These are phyloP conservation scores for Cenchrus fungigraminus DNA, from an alignment of 176 grass and related monocot species.

Conservation along the genomic window DNA sequence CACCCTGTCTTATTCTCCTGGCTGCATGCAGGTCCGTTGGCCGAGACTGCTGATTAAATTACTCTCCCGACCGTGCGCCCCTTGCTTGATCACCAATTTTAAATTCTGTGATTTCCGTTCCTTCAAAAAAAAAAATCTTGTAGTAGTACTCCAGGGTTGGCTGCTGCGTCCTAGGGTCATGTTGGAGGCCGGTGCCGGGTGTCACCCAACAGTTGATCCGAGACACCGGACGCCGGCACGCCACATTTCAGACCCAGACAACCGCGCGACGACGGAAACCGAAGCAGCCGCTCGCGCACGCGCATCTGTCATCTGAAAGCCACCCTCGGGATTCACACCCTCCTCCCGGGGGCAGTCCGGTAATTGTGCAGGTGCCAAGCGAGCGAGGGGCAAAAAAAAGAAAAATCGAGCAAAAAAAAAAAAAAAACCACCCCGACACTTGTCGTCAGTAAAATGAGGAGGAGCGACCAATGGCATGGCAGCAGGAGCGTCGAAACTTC, in stretches of 20 bases:
- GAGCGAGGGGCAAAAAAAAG: no score
- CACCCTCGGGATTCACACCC: conserved; percentile 18
- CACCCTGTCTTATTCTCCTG: conserved; percentile 48
- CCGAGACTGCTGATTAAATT: background rate
- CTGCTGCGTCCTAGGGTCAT: background rate
- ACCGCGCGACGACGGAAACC: background rate
- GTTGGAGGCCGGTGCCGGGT: background rate
- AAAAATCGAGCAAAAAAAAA: background rate
- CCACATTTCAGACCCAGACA: background rate
- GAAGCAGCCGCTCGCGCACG: background rate
- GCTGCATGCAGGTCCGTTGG: background rate
- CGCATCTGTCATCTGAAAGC: background rate
- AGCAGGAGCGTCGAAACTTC: conserved; percentile 55
- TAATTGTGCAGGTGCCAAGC: background rate
- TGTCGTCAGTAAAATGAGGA: background rate
- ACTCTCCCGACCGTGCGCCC: background rate
- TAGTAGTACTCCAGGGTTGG: no score
- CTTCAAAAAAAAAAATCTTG: no score
- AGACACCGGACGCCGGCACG: background rate
- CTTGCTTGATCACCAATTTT: background rate
- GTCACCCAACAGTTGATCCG: background rate
- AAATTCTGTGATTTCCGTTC: background rate
- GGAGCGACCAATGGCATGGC: conserved; percentile 18
- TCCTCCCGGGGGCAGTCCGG: background rate
- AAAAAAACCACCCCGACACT: background rate